Evolutionary conservation across 1,139 yeast genomes (phyloP).

Genomic region (Debaryomyces sp.): DNA sequence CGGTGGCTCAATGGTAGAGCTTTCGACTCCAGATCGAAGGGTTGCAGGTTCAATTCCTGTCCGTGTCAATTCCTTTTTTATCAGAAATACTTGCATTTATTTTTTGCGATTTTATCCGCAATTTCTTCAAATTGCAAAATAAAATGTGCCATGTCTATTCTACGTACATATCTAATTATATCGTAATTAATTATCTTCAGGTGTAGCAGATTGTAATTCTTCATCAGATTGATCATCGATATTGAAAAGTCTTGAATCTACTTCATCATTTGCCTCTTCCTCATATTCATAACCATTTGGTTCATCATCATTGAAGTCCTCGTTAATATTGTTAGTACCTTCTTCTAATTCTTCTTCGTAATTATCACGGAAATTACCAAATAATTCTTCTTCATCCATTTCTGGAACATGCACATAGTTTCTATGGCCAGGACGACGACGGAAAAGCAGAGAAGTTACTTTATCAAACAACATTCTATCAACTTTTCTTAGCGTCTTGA

Average conservation of each 20-base stretch:
- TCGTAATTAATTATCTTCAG: conserved; percentile 1
- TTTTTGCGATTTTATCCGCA: neutral
- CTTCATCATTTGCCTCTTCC: conserved; percentile 6
- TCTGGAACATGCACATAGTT: conserved; percentile 49
- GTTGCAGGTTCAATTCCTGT: conserved; percentile 43
- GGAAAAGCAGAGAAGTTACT: conserved; percentile 37
- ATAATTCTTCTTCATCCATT: conserved; percentile 50
- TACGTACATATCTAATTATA: neutral
- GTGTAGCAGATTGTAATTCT: conserved; percentile 14
- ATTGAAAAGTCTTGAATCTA: conserved; percentile 40
- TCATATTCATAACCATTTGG: conserved; percentile 12
- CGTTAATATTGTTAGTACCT: conserved; percentile 24
- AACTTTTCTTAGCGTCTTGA: conserved; percentile 39
- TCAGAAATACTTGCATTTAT: neutral
- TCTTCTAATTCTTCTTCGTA: conserved; percentile 52
- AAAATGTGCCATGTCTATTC: neutral
- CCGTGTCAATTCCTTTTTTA: conserved; percentile 23
- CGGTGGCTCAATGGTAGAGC: conserved; percentile 89
- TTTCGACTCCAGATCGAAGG: conserved; percentile 70
- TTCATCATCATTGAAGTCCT: conserved; percentile 13
- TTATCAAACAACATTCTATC: conserved; percentile 41
- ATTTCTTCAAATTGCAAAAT: neutral
- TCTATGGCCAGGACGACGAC: conserved; percentile 45
- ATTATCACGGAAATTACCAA: conserved; percentile 50
- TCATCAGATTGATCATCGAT: conserved; percentile 42